Conservation (phyloP, 306 rosid species). For the Delonix regia region DNA sequence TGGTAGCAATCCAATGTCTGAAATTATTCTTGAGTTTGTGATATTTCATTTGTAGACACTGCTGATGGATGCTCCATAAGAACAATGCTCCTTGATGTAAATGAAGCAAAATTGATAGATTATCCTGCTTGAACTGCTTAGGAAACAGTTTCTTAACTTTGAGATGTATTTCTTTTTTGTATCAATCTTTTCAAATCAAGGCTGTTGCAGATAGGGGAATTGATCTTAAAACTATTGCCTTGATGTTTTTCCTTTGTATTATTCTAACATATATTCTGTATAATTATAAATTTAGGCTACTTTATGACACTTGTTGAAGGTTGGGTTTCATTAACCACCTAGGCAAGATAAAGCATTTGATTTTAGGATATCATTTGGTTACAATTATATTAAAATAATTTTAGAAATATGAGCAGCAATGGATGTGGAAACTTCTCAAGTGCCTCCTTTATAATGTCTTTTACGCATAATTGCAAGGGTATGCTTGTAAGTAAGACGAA, state of each 20-base stretch:
- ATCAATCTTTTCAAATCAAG: constrained; percentile 46
- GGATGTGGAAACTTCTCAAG: too few relatives aligned
- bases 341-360: constrained; percentile 1
- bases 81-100: constrained; percentile 41
- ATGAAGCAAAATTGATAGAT: constrained; percentile 45
- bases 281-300: constrained; percentile 48
- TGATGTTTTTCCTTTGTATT: constrained; percentile 49
- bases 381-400: not conserved
- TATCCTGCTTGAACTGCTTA: constrained; percentile 37
- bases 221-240: constrained; percentile 47
- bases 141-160: constrained; percentile 40
- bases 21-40: constrained; percentile 36
- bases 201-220: constrained; percentile 58
- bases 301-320: constrained; percentile 38
- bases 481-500: too few relatives aligned
- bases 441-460: too few relatives aligned
- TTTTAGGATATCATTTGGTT: not conserved
- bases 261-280: constrained; percentile 41
- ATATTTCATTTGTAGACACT: constrained; percentile 35
- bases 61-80: constrained; percentile 35
- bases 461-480: too few relatives aligned
- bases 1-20: constrained; percentile 22
- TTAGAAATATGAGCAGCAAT: not conserved
- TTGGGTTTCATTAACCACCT: constrained; percentile 21
- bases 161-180: constrained; percentile 47